A percentile compares a stretch with the other conserved stretches of the same genome.
phyloP scores from a whole-genome alignment of 2,329 filamentous ascomycete genomes.

The Aspergillus viridinutans region DNA sequence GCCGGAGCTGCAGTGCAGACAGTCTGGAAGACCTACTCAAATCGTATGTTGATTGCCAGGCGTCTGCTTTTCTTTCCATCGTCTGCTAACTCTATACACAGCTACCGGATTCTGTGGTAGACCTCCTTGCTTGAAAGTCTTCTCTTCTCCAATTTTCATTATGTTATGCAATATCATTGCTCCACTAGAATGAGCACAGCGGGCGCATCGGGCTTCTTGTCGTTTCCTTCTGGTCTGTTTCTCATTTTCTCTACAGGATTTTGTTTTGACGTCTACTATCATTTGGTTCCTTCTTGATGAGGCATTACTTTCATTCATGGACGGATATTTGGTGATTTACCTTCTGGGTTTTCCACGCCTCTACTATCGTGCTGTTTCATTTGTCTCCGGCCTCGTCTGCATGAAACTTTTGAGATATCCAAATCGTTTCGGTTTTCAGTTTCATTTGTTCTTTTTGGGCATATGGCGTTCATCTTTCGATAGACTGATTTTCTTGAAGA shows the following conservation, averaged over 20 bases:
- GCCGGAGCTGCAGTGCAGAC: slow-evolving; percentile 45
- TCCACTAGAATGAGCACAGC: neutral
- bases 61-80: neutral
- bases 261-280: neutral
- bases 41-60: slow-evolving; percentile 40
- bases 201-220: neutral
- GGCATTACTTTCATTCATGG: neutral
- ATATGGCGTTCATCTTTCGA: neutral
- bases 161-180: neutral
- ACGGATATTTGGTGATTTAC: neutral
- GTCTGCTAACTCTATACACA: slow-evolving; percentile 10
- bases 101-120: slow-evolving; percentile 31
- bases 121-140: neutral
- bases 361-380: neutral
- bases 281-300: neutral
- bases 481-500: neutral
- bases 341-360: neutral
- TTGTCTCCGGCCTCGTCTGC: slow-evolving; percentile 5
- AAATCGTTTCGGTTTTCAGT: slow-evolving; percentile 11
- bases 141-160: neutral
- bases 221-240: neutral
- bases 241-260: neutral
- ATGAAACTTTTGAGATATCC: slow-evolving; percentile 15
- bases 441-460: slow-evolving; percentile 3
- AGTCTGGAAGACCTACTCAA: slow-evolving; percentile 57